Evolutionary conservation across 768 basidiomycete genomes (phyloP), one percentile per base, ranked within the genome.

Genomic region (Phylloporus sp.): DNA sequence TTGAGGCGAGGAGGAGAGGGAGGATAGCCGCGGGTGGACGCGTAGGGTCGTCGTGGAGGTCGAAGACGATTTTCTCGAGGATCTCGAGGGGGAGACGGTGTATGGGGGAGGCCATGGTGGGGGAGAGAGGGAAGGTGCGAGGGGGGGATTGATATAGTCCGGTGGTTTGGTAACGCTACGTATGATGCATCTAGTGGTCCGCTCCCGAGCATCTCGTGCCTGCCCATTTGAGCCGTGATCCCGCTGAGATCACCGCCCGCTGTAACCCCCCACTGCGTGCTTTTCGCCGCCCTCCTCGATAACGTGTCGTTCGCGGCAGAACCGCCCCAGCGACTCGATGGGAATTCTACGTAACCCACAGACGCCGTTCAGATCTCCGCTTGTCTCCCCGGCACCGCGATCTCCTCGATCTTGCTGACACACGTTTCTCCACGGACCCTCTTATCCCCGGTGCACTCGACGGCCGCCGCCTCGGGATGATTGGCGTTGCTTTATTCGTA

Each of bases 61-160:
- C 65, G 67, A 80, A 70, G 44, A 72, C 78, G 68, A 88, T 77
- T 55, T 71, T 58, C 53, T 80, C 73, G 61, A 86, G 62, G 46
- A 75, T 53, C 70, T 75, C 72, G 73, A 71, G 46, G 44, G 73
- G 70, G 65, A 86, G 54, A 34, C 55, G 35, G 54, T 31, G 50
- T 18, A 76, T 56, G 40, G 54, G 45, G 9, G 66, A 61, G 11
- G 51, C n/a, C 63, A 63, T 63, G 52, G 28, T 39, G 56, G 49
- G 49, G 23, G 32, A 18, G 57, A 54, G 38, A 47, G 49, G 47
- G 45, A 54, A 22, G 38, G 39, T 27, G 44, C 35, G 52, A 26
- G 24, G 31, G 5, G n/a, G 20, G 15, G 16, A 16, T 42, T 44
- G 51, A 58, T 61, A 61, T 58, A 52, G 36, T 11, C n/a, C 27